These are phyloP conservation scores for Fusarium sp. DNA, from an alignment of 2,329 filamentous ascomycete genomes.

Conservation along the genomic window DNA sequence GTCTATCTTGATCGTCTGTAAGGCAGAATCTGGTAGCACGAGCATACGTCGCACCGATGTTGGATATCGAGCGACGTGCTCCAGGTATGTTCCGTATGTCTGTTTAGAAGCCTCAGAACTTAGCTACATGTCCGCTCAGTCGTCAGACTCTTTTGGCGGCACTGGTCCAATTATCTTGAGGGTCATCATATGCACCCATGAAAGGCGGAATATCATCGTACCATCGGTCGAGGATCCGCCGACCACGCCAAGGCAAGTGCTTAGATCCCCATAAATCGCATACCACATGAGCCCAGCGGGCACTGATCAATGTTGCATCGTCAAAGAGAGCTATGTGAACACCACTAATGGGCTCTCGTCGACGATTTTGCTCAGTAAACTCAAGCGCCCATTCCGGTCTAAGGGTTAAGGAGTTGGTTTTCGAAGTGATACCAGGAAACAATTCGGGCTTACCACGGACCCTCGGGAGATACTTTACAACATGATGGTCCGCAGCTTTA, in stretches of 20 bases:
- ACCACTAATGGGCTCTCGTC: neutral
- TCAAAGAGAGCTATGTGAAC: neutral
- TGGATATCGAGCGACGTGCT: neutral
- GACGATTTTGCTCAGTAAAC: neutral
- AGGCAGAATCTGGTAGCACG: neutral
- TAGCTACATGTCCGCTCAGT: neutral
- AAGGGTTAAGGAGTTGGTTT: neutral
- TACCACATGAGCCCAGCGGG: neutral
- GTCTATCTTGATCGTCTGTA: neutral
- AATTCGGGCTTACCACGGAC: neutral
- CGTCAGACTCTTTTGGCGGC: neutral
- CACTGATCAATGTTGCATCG: neutral
- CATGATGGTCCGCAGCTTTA: neutral
- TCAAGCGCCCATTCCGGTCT: neutral
- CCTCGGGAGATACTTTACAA: neutral
- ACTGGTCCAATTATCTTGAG: neutral
- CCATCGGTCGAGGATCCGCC: neutral
- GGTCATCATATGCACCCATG: neutral
- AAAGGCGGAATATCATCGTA: neutral
- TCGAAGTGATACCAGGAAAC: neutral
- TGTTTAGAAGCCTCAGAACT: neutral
- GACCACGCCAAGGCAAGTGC: neutral
- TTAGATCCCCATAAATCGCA: constrained; percentile 8
- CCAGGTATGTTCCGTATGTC: neutral
- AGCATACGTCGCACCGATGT: neutral